These are phyloP conservation scores for Atalantia buxifolia DNA, from an alignment of 345 rosid genomes.

Conservation along the genomic window DNA sequence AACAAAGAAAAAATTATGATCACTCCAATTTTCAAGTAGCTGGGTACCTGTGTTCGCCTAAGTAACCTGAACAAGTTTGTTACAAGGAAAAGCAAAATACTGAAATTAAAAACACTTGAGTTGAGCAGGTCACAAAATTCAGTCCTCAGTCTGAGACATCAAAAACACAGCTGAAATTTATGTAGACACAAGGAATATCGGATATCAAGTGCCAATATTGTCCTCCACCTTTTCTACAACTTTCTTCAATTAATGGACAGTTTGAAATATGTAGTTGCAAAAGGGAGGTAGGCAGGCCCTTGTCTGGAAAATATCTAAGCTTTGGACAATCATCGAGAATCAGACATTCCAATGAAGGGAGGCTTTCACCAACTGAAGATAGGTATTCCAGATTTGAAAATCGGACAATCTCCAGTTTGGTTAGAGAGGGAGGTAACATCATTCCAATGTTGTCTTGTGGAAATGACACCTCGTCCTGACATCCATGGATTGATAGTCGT, in stretches of 20 bases:
- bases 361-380: constrained; percentile 6
- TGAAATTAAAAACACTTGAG: not conserved
- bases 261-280: constrained; percentile 2
- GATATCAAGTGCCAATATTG: constrained; percentile 15
- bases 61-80: too few species aligned
- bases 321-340: constrained; percentile 5
- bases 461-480: constrained; percentile 10
- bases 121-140: not conserved
- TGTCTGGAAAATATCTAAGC: constrained; percentile 15
- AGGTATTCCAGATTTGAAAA: constrained; percentile 17
- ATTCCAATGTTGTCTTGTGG: constrained; percentile 19
- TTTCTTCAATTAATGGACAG: constrained; percentile 14
- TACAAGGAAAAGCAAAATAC: not conserved
- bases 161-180: not conserved
- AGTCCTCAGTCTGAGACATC: not conserved
- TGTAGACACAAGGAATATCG: constrained; percentile 10
- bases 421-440: constrained; percentile 16
- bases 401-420: not conserved
- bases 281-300: constrained; percentile 13
- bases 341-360: constrained; percentile 13
- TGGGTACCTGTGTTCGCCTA: too few species aligned
- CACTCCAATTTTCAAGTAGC: too few species aligned
- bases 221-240: constrained; percentile 7
- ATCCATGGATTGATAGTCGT: constrained; percentile 1
- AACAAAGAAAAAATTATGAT: too few species aligned